A percentile compares a stretch with the other conserved stretches of the same genome.
Conservation (phyloP, 345 rosid genomes). For the Melaleuca alternifolia region DNA sequence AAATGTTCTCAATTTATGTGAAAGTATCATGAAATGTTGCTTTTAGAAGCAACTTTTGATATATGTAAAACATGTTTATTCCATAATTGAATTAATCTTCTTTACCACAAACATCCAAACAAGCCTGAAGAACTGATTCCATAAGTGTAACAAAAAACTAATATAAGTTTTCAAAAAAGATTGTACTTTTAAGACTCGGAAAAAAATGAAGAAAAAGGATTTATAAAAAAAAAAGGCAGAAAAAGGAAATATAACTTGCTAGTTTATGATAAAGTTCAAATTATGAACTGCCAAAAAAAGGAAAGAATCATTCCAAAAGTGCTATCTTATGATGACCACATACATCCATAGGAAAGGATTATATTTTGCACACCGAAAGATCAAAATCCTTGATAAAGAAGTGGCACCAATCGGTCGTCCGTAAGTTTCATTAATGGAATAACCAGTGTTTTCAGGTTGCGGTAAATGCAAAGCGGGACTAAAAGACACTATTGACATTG, state of each 20-base stretch:
- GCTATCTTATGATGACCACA: background rate
- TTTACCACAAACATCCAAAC: background rate
- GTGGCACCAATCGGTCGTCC: background rate
- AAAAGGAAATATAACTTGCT: background rate
- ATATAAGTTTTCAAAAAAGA: background rate
- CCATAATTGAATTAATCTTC: background rate
- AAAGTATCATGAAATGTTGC: background rate
- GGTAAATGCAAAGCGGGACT: background rate
- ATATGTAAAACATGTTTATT: background rate
- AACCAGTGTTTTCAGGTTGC: background rate
- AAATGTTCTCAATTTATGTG: background rate
- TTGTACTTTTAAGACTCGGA: background rate
- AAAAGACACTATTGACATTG: background rate
- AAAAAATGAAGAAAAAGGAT: background rate
- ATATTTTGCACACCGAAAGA: background rate
- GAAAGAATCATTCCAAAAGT: background rate
- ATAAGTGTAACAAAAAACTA: background rate
- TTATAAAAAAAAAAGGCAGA: background rate
- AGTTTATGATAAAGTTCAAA: background rate
- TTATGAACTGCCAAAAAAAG: background rate
- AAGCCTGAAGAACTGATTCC: background rate
- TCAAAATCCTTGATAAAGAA: background rate
- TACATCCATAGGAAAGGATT: background rate
- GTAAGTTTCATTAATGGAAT: background rate
- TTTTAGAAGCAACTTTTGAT: background rate